These are phyloP conservation scores for Fragaria iinumae DNA, from an alignment of 306 rosid genomes.

Conservation along the genomic window DNA sequence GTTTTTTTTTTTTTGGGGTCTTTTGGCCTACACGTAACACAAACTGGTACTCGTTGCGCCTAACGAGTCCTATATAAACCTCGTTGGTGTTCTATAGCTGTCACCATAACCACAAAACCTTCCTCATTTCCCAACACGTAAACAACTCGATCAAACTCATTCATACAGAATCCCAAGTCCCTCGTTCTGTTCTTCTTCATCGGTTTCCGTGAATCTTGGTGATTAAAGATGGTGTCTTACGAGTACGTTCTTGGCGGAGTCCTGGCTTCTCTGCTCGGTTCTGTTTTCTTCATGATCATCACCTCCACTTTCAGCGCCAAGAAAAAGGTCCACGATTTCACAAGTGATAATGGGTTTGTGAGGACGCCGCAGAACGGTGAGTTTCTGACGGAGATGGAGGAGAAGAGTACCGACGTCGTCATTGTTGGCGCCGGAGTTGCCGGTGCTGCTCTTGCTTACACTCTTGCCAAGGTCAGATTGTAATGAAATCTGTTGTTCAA, in stretches of 20 bases:
- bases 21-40: not conserved
- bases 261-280: constrained; percentile 41
- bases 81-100: not conserved
- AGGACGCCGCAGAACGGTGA: constrained; percentile 2
- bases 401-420: constrained; percentile 3
- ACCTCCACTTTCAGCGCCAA: constrained; percentile 23
- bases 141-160: not conserved
- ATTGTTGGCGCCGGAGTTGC: constrained; percentile 24
- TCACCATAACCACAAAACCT: not conserved
- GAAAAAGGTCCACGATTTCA: constrained; percentile 24
- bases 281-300: constrained; percentile 36
- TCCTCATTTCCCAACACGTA: not conserved
- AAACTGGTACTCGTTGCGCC: not conserved
- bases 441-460: constrained; percentile 21
- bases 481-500: not conserved
- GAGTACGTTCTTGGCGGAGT: constrained; percentile 40
- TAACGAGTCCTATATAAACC: not conserved
- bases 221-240: constrained; percentile 41
- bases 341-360: constrained; percentile 12
- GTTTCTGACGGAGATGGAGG: not conserved
- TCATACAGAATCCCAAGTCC: not conserved
- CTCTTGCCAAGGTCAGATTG: constrained; percentile 19
- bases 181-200: not conserved
- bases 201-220: not conserved
- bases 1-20: not conserved